Evolutionary conservation across 2,329 filamentous ascomycete genomes (phyloP).

Genomic region (Lachnellula occidentalis): DNA sequence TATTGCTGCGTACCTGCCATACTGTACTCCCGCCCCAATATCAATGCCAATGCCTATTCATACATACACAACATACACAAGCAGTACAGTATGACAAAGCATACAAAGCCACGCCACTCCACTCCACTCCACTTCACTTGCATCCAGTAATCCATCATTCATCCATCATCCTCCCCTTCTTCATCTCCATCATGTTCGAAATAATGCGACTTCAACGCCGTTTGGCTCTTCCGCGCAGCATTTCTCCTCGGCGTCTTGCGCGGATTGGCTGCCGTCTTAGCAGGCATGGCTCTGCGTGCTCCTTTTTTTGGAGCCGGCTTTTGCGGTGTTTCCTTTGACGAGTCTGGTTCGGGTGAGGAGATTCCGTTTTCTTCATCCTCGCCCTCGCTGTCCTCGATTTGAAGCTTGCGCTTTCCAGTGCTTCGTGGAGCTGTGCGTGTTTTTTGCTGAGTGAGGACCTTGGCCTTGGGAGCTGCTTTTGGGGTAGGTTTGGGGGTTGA

Average conservation of each 20-base stretch:
- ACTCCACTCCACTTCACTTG: too few species aligned
- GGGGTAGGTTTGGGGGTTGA: neutral
- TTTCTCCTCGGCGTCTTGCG: constrained; percentile 24
- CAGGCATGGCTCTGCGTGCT: neutral
- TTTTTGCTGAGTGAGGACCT: constrained; percentile 13
- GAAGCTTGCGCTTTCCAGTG: constrained; percentile 9
- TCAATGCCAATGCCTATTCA: too few species aligned
- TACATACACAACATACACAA: too few species aligned
- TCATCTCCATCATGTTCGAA: constrained; percentile 26
- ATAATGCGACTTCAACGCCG: constrained; percentile 26
- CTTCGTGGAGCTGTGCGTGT: neutral
- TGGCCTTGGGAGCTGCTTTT: constrained; percentile 3
- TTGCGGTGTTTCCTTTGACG: neutral
- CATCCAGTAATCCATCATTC: neutral
- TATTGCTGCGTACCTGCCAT: too few species aligned
- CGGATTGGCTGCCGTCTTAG: constrained; percentile 1
- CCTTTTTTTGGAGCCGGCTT: neutral
- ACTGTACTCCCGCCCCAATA: too few species aligned
- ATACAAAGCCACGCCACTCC: neutral
- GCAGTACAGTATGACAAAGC: too few species aligned
- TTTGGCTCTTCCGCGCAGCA: constrained; percentile 24
- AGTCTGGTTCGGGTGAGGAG: neutral
- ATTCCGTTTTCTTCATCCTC: neutral
- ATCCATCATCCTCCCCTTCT: constrained; percentile 16
- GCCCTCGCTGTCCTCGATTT: constrained; percentile 11